Evolutionary conservation across 1,284 basidiomycete species (phyloP).

Genomic region (Sporisorium exsertum): DNA sequence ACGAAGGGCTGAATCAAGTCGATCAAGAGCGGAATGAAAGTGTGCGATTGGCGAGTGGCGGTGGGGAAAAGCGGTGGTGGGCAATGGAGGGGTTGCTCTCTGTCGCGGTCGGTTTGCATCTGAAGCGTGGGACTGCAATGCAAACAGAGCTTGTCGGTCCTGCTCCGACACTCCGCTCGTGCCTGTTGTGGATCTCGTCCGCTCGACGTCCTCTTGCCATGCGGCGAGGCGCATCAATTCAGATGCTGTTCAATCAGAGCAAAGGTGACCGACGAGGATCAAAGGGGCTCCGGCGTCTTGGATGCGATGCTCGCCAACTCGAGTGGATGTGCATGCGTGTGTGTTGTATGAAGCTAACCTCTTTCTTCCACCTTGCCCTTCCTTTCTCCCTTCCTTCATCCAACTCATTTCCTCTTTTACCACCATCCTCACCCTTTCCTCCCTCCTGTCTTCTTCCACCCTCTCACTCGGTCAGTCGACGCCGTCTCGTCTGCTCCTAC

Average conservation of each 20-base stretch:
- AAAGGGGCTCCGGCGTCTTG: slow-evolving; percentile 42
- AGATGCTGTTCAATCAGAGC: neutral
- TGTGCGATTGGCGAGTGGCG: neutral
- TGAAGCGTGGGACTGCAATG: slow-evolving; percentile 7
- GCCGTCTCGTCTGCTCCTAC: slow-evolving; percentile 14
- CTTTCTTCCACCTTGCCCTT: neutral
- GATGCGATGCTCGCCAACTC: neutral
- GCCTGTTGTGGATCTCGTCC: neutral
- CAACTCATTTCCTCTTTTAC: neutral
- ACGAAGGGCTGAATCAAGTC: too few species aligned
- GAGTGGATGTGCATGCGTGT: neutral
- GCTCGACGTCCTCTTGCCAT: too few species aligned
- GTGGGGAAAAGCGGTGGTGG: neutral
- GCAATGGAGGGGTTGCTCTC: slow-evolving; percentile 7
- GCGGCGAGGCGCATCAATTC: too few species aligned
- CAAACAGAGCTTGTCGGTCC: neutral
- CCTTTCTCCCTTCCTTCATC: slow-evolving; percentile 7
- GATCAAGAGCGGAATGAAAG: too few species aligned
- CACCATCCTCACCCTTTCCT: neutral
- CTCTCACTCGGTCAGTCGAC: slow-evolving; percentile 15
- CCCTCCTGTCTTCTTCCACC: neutral
- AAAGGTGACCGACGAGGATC: slow-evolving; percentile 2
- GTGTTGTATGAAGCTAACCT: neutral
- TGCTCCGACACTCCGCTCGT: slow-evolving; percentile 7
- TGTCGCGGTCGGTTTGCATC: slow-evolving; percentile 27